Evolutionary conservation across 1,284 basidiomycete species (phyloP).

Genomic region (Marasmius sp.): DNA sequence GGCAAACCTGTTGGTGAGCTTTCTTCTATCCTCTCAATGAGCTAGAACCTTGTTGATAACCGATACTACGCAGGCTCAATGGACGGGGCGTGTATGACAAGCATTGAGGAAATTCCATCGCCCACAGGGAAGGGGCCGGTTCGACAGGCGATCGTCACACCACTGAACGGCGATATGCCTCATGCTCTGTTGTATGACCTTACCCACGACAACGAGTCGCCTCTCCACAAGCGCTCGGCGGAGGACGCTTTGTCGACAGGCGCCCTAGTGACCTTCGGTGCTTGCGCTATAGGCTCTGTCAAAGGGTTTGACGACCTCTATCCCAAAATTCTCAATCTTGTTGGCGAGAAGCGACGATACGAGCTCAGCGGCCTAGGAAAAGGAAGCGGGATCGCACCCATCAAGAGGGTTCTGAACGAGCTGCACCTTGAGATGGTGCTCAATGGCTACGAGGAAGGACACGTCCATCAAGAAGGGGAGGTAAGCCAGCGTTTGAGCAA

Average conservation of each 20-base stretch:
- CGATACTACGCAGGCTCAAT: slow-evolving; percentile 73
- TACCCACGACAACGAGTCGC: slow-evolving; percentile 95
- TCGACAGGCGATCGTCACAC: slow-evolving; percentile 72
- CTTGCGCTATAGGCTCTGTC: slow-evolving; percentile 85
- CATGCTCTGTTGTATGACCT: slow-evolving; percentile 93
- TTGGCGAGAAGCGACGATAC: slow-evolving; percentile 80
- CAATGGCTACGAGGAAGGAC: slow-evolving; percentile 82
- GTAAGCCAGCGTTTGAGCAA: slow-evolving; percentile 47
- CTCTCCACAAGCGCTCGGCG: slow-evolving; percentile 83
- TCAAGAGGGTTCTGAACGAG: slow-evolving; percentile 84
- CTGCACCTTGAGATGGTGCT: slow-evolving; percentile 89
- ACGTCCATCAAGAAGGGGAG: slow-evolving; percentile 93
- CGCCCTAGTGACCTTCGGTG: slow-evolving; percentile 84
- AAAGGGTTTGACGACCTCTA: slow-evolving; percentile 98
- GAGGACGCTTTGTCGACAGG: slow-evolving; percentile 93
- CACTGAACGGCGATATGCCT: slow-evolving; percentile 81
- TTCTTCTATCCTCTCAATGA: background rate
- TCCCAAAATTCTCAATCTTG: slow-evolving; percentile 86
- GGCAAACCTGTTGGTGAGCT: slow-evolving; percentile 84
- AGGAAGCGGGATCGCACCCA: slow-evolving; percentile 71
- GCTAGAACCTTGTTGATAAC: background rate
- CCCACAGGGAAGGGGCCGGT: slow-evolving; percentile 78
- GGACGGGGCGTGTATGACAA: slow-evolving; percentile 84
- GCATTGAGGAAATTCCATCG: slow-evolving; percentile 70
- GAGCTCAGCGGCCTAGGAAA: slow-evolving; percentile 55